Conservation (phyloP, 352 stramenopile genomes). For the Phytophthora palmivora region DNA sequence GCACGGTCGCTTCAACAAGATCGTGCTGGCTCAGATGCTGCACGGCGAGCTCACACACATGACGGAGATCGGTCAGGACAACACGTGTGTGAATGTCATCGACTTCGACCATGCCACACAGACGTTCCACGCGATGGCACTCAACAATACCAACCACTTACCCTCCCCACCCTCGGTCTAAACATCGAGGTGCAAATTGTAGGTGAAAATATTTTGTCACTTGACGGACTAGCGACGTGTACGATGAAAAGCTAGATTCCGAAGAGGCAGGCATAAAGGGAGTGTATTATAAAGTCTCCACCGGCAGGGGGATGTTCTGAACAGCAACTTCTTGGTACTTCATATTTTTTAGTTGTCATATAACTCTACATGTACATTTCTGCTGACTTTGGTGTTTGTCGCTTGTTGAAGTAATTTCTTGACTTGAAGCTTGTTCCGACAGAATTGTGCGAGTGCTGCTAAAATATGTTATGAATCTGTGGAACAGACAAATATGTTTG, state of each 20-base stretch:
- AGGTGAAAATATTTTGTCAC: constrained; percentile 2
- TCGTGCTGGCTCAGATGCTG: constrained; percentile 76
- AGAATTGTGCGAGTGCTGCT: no score
- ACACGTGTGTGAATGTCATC: constrained; percentile 89
- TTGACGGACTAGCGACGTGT: no score
- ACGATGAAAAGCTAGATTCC: constrained; percentile 9
- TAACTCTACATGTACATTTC: no score
- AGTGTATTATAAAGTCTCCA: constrained; percentile 8
- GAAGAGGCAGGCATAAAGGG: neutral
- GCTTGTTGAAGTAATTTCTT: no score
- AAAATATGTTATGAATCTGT: neutral
- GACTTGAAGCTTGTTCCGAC: no score
- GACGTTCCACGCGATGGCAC: constrained; percentile 61
- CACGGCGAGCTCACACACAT: constrained; percentile 65
- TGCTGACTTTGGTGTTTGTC: no score
- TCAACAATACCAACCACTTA: constrained; percentile 79
- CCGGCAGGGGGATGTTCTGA: no score
- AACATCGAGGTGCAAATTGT: constrained; percentile 4
- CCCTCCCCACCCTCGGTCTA: constrained; percentile 43
- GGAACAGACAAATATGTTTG: neutral
- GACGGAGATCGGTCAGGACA: constrained; percentile 78
- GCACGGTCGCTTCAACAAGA: constrained; percentile 88
- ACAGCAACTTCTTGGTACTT: no score
- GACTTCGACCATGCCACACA: constrained; percentile 71
- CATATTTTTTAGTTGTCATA: no score